A percentile compares a stretch with the other conserved stretches of the same genome.
Conservation (phyloP, 768 basidiomycete species). For the Tremella mesenterica region DNA sequence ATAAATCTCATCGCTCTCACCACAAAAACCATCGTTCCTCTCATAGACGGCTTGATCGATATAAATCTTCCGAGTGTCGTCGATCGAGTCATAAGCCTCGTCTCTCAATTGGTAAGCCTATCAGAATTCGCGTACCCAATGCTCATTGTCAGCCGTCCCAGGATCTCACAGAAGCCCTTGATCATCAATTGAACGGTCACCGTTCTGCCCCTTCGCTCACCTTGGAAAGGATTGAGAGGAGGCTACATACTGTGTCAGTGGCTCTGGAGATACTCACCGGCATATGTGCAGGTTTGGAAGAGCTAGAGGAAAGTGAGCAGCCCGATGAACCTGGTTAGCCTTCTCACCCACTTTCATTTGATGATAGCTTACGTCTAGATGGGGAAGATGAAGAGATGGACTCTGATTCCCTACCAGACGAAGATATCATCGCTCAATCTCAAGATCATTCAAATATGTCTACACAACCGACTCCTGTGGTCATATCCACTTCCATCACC, state of each 20-base stretch:
- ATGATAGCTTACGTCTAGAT: conserved; percentile 2
- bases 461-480: too few relatives aligned
- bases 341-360: background rate
- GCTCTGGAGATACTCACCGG: conserved; percentile 83
- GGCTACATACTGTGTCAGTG: conserved; percentile 64
- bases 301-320: conserved; percentile 37
- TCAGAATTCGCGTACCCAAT: background rate
- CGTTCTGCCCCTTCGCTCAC: conserved; percentile 60
- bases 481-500: conserved; percentile 11
- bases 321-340: conserved; percentile 13
- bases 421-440: conserved; percentile 35
- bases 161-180: conserved; percentile 15
- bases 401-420: conserved; percentile 42
- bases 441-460: conserved; percentile 25
- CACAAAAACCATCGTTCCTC: conserved; percentile 32
- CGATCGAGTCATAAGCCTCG: conserved; percentile 22
- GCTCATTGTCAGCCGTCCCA: conserved; percentile 17
- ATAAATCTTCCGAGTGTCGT: conserved; percentile 27
- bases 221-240: conserved; percentile 63
- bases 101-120: conserved; percentile 23
- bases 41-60: conserved; percentile 35
- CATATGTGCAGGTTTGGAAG: conserved; percentile 69
- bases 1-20: conserved; percentile 26
- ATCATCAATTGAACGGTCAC: conserved; percentile 64
- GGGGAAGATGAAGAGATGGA: conserved; percentile 37